Evolutionary conservation across 2,329 filamentous ascomycete species (phyloP).

Genomic region (Myriosclerotinia duriaeana): DNA sequence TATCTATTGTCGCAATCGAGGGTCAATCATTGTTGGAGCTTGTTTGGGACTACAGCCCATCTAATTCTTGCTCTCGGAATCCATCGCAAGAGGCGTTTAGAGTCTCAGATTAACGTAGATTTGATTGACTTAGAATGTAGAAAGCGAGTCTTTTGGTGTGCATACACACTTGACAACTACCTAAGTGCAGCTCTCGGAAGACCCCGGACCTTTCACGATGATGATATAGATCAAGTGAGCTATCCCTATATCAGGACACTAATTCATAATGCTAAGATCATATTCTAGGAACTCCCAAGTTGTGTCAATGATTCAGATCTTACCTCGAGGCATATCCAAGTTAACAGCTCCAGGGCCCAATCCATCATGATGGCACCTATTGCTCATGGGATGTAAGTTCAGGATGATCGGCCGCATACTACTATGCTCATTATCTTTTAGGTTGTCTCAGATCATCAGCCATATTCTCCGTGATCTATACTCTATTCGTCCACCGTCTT

Average conservation of each 20-base stretch:
- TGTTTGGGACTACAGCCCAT: conserved; percentile 41
- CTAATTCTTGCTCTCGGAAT: conserved; percentile 42
- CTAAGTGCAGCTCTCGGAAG: conserved; percentile 61
- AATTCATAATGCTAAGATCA: neutral
- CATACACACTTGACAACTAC: conserved; percentile 64
- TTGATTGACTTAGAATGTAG: conserved; percentile 49
- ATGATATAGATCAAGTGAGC: conserved; percentile 58
- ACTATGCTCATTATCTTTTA: conserved; percentile 23
- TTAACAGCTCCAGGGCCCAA: conserved; percentile 35
- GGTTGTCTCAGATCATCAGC: conserved; percentile 47
- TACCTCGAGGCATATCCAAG: conserved; percentile 43
- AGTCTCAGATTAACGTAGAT: conserved; percentile 38
- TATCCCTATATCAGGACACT: neutral
- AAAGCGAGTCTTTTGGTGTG: conserved; percentile 62
- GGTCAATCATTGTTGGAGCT: conserved; percentile 42
- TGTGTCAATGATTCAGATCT: conserved; percentile 52
- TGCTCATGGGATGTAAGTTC: conserved; percentile 45
- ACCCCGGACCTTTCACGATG: conserved; percentile 61
- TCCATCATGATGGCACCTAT: conserved; percentile 48
- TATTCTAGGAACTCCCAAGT: conserved; percentile 48
- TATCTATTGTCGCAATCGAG: conserved; percentile 41
- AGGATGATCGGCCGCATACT: neutral
- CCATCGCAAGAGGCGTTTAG: conserved; percentile 31
- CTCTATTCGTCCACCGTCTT: conserved; percentile 40
- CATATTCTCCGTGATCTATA: conserved; percentile 49